phyloP scores from a whole-genome alignment of 352 stramenopile genomes.

The Phytophthora palmivora region DNA sequence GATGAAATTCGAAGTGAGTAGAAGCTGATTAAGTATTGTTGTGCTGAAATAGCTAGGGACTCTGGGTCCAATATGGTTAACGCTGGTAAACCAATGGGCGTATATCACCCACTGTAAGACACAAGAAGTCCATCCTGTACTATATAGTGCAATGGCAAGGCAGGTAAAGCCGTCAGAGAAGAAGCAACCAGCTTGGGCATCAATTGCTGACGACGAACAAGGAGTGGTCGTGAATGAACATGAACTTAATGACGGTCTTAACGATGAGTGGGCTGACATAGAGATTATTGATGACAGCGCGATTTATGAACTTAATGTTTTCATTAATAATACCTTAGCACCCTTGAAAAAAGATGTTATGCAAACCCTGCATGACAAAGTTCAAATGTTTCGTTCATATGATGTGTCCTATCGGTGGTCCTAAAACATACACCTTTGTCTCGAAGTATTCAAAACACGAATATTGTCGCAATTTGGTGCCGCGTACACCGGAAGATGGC shows the following conservation, averaged over 20 bases:
- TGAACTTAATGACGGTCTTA: not conserved
- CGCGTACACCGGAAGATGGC: no score
- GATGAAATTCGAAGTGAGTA: constrained; percentile 6
- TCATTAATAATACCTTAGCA: constrained; percentile 4
- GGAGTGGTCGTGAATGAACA: not conserved
- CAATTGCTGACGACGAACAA: not conserved
- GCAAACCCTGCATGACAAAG: constrained; percentile 1
- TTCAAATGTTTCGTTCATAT: constrained; percentile 11
- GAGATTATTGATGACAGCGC: not conserved
- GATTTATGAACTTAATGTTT: constrained; percentile 1
- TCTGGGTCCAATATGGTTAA: constrained; percentile 7
- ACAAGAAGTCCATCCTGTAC: constrained; percentile 2
- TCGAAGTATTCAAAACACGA: constrained; percentile 1
- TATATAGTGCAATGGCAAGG: not conserved
- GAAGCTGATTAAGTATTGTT: no score
- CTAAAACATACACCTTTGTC: constrained; percentile 3
- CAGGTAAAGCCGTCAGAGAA: not conserved
- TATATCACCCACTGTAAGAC: not conserved
- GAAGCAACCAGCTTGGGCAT: not conserved
- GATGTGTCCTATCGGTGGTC: constrained; percentile 15
- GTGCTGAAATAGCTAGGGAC: not conserved
- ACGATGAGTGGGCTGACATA: constrained; percentile 9
- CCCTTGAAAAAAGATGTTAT: constrained; percentile 9
- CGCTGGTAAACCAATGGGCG: not conserved
- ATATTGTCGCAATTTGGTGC: not conserved